Evolutionary conservation across 2,329 filamentous ascomycete species (phyloP), one percentile per base, ranked within the genome.

Genomic region (Cercospora sp.): DNA sequence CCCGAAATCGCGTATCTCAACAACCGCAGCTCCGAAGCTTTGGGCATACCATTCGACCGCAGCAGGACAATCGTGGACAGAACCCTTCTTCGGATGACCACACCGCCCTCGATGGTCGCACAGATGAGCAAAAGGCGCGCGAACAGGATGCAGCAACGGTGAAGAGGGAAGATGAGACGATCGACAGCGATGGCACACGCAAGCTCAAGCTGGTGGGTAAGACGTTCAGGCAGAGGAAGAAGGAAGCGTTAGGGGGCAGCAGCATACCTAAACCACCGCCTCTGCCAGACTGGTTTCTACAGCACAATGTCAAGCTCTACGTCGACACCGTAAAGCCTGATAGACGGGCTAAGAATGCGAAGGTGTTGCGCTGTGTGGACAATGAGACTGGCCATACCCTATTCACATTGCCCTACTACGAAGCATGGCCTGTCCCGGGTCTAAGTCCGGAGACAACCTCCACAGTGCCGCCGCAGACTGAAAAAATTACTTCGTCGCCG

Each of bases 261-360:
- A 73, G 20, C 53, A 66, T 75, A 16, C 76, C 76, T 1, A 74
- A 70, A 58, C 75, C 77, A 3, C 76, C 77, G 18, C 75, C 76
- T 7, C 69, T 79, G n/a, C 78, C 78, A 12, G 74, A 77, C 5
- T 80, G 78, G 78, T 80, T 80, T 63, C 61, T 80, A 57, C 72
- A 73, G 26, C 72, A 78, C 61, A 79, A 80, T 72, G 77, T 80
- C 55, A 73, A 73, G 53, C 68, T 79, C 26, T 64, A 66, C 61
- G 57, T 60, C 42, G 69, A 70, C 31, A 64, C 64, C 7, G 63
- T 63, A 3, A 60, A 61, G 33, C 66, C 69, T 16, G 58, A 72
- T 63, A 65, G 58, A 9, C 51, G 42, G 12, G 69, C 69, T 18
- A 65, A 68, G 65, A 63, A 64, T 57, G 68, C 71, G 18, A 67